Evolutionary conservation across 768 basidiomycete species (phyloP).

Genomic region (Chlorophyllum brunneum): DNA sequence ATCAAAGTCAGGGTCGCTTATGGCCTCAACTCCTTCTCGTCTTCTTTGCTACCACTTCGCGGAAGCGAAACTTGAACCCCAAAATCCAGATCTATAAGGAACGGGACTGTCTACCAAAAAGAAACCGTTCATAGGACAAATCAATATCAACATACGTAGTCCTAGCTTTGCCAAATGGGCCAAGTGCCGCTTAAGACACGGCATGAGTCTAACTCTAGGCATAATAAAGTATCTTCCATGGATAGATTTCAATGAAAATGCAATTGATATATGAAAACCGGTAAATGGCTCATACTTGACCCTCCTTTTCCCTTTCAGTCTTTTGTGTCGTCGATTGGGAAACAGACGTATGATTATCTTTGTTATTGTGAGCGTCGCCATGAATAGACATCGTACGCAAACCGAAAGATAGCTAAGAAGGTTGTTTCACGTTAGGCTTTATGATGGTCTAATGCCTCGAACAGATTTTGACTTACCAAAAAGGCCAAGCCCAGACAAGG

Average conservation of each 20-base stretch:
- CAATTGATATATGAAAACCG: background rate
- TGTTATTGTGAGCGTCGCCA: background rate
- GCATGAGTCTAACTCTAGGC: background rate
- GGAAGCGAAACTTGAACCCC: background rate
- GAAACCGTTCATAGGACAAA: background rate
- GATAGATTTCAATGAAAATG: background rate
- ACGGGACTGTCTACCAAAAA: background rate
- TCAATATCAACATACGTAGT: background rate
- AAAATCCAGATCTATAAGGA: background rate
- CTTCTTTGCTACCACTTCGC: background rate
- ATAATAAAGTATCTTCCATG: background rate
- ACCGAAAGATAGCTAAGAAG: conserved; percentile 35
- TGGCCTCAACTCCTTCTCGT: background rate
- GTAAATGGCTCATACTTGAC: conserved; percentile 1
- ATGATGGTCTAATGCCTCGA: background rate
- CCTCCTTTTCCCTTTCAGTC: conserved; percentile 3
- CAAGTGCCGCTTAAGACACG: background rate
- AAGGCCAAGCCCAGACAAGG: conserved; percentile 66
- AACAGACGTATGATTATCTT: conserved; percentile 12
- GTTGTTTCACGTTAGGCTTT: conserved; percentile 6
- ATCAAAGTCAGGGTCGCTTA: background rate
- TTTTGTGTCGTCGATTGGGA: conserved; percentile 19
- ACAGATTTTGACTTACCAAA: conserved; percentile 39
- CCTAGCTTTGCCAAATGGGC: background rate
- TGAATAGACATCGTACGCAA: conserved; percentile 26